phyloP scores from a whole-genome alignment of 1,284 basidiomycete genomes.

The Anthracocystis panici-leucophaei region DNA sequence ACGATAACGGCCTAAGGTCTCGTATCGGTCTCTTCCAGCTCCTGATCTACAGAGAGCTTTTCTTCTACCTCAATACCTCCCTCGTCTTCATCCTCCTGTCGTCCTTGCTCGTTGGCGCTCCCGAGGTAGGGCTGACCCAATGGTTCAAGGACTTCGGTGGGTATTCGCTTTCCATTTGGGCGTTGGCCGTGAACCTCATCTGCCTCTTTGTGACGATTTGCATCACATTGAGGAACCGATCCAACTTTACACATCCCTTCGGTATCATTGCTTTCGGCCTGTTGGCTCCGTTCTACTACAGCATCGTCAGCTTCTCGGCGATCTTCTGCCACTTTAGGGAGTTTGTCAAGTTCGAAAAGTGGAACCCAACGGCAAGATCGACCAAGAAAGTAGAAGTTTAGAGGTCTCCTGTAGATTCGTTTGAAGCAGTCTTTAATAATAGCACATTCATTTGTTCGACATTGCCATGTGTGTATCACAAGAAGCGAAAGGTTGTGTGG shows the following conservation, averaged over 20 bases:
- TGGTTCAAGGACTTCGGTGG: slow-evolving; percentile 58
- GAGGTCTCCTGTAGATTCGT: not conserved
- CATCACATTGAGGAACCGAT: slow-evolving; percentile 58
- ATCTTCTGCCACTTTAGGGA: slow-evolving; percentile 64
- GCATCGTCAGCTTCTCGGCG: slow-evolving; percentile 48
- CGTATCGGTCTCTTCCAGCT: slow-evolving; percentile 61
- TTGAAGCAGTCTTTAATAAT: too few species aligned
- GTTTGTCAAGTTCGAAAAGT: slow-evolving; percentile 60
- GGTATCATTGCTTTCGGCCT: slow-evolving; percentile 57
- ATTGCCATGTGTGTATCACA: too few species aligned
- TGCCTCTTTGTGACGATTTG: slow-evolving; percentile 53
- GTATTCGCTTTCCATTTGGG: slow-evolving; percentile 48
- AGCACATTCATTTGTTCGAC: too few species aligned
- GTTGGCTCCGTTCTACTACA: slow-evolving; percentile 54
- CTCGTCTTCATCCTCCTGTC: slow-evolving; percentile 49
- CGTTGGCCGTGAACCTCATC: slow-evolving; percentile 53
- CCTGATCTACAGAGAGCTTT: slow-evolving; percentile 56
- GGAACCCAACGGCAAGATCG: slow-evolving; percentile 48
- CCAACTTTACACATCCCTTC: slow-evolving; percentile 51
- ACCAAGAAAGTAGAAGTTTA: slow-evolving; percentile 32
- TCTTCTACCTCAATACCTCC: slow-evolving; percentile 56
- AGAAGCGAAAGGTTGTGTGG: too few species aligned
- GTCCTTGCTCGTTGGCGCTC: slow-evolving; percentile 36
- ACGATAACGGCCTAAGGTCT: slow-evolving; percentile 48
- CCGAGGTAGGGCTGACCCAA: slow-evolving; percentile 30